Conservation (phyloP, 2,329 filamentous ascomycete species). For the Magnaporthales sp. region DNA sequence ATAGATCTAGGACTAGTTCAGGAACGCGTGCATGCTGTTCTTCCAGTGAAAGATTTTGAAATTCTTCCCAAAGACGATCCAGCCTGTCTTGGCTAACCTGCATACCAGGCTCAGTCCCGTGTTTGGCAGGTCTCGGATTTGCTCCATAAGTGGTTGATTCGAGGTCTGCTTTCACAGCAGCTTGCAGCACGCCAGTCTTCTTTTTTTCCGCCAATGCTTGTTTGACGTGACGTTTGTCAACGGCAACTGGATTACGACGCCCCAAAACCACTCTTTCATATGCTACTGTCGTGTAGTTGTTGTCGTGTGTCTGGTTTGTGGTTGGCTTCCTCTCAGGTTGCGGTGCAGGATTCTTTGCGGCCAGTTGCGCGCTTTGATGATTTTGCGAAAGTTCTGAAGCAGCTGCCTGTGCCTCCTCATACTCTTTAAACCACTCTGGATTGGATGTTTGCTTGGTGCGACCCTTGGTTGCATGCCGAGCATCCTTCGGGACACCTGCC, state of each 20-base stretch:
- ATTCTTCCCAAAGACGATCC: constrained; percentile 35
- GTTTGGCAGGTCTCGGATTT: background rate
- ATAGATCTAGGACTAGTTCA: constrained; percentile 31
- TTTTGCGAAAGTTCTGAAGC: background rate
- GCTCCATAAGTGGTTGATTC: background rate
- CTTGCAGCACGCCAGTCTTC: background rate
- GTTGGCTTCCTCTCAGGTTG: background rate
- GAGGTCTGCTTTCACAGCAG: background rate
- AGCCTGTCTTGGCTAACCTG: constrained; percentile 12
- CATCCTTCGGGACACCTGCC: no score
- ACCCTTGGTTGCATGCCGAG: no score
- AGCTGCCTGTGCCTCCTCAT: background rate
- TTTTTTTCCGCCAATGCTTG: background rate
- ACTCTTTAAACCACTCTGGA: background rate
- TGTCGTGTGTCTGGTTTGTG: background rate
- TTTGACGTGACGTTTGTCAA: background rate
- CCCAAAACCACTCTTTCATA: background rate
- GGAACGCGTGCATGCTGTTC: constrained; percentile 20
- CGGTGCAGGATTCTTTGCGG: background rate
- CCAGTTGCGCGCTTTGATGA: background rate
- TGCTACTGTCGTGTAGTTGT: background rate
- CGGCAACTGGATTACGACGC: background rate
- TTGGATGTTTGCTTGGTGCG: background rate
- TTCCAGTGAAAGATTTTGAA: constrained; percentile 24
- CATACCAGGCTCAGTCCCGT: background rate